These are phyloP conservation scores for Xylariales sp. DNA, from an alignment of 2,329 filamentous ascomycete genomes.

Conservation along the genomic window DNA sequence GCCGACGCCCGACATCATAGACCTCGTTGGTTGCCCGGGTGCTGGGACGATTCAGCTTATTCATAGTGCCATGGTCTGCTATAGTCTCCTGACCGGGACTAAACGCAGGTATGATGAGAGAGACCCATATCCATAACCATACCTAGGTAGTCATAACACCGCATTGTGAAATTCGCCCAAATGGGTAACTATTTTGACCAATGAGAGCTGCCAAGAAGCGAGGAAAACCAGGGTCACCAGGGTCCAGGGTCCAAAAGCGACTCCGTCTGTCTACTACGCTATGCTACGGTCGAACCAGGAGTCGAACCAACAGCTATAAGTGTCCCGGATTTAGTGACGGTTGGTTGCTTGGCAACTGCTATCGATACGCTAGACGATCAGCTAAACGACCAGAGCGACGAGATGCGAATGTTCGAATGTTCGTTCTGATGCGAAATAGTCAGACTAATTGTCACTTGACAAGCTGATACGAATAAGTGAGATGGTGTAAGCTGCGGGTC, in stretches of 20 bases:
- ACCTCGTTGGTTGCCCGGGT: neutral
- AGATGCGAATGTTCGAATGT: neutral
- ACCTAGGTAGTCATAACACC: neutral
- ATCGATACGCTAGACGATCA: neutral
- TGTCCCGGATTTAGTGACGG: constrained; percentile 18
- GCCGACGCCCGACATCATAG: neutral
- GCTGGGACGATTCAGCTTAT: neutral
- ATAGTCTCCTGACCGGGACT: constrained; percentile 21
- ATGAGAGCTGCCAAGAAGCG: constrained; percentile 28
- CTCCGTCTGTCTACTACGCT: constrained; percentile 16
- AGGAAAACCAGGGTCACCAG: constrained; percentile 16
- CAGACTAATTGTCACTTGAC: constrained; percentile 1
- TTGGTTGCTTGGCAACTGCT: constrained; percentile 19
- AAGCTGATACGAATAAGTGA: neutral
- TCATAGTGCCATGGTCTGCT: no score
- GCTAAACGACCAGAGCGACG: neutral
- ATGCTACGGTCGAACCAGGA: constrained; percentile 9
- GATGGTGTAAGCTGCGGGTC: neutral
- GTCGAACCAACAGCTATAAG: constrained; percentile 13
- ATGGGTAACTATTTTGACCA: constrained; percentile 32
- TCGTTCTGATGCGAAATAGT: neutral
- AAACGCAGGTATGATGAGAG: constrained; percentile 12
- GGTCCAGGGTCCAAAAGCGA: constrained; percentile 23
- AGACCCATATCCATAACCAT: constrained; percentile 7
- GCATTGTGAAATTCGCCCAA: constrained; percentile 22